Conservation (phyloP, 352 stramenopile species). For the Phytophthora podocarpi region DNA sequence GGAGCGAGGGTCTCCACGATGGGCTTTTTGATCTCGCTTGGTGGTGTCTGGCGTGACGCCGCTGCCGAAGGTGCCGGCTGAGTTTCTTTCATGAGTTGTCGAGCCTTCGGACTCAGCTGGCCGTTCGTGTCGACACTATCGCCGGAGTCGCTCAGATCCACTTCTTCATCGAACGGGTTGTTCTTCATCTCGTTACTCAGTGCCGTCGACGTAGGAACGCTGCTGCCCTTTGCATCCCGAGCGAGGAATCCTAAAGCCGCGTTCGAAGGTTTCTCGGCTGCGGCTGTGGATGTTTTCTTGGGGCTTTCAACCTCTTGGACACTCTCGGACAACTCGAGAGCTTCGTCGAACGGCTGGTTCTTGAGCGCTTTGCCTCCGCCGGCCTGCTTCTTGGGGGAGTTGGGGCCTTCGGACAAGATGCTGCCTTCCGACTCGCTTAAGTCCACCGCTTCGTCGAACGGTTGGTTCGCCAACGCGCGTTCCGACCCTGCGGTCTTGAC, state of each 20-base stretch:
- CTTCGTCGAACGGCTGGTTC: conserved; percentile 85
- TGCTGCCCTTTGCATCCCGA: conserved; percentile 13
- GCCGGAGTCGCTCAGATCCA: conserved; percentile 86
- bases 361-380: conserved; percentile 44
- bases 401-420: conserved; percentile 45
- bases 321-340: conserved; percentile 81
- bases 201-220: not conserved
- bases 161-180: conserved; percentile 86
- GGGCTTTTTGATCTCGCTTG: conserved; percentile 19
- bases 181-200: conserved; percentile 74
- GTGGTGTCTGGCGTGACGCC: conserved; percentile 14
- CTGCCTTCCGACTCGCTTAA: conserved; percentile 84
- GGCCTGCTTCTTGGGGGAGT: conserved; percentile 64
- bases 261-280: conserved; percentile 20
- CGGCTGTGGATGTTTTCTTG: conserved; percentile 28
- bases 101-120: conserved; percentile 57
- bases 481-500: conserved; percentile 41
- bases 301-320: conserved; percentile 78
- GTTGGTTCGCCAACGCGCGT: conserved; percentile 74
- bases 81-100: conserved; percentile 21
- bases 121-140: conserved; percentile 86
- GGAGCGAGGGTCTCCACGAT: conserved; percentile 3
- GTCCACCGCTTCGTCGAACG: conserved; percentile 88
- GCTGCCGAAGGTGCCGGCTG: conserved; percentile 10
- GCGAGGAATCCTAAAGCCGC: no score